Evolutionary conservation across 768 basidiomycete genomes (phyloP), one percentile per base, ranked within the genome.

Genomic region (Panellus pusillus): DNA sequence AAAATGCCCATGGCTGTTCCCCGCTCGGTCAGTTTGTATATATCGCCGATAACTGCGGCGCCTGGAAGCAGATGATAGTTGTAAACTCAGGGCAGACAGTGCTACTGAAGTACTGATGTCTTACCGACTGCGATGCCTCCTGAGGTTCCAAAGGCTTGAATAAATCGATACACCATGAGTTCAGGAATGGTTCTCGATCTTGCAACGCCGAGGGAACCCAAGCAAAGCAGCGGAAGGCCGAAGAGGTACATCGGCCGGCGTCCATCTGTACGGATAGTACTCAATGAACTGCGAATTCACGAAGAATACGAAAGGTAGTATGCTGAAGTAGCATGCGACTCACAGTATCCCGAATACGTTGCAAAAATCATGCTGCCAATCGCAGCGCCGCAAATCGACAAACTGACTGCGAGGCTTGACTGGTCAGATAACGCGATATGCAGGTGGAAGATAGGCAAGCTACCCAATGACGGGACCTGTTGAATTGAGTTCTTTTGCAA

Each of bases 81-180:
- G 6, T 15, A 44, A 24, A 24, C 24, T 24, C 24, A 24, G 6
- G 24, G 6, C 24, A 24, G 24, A 24, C 24, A 24, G 24, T 35
- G 6, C 31, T 13, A 6, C 7, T 13, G 31, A 32, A 32, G 13
- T 13, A 2, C 11, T 14, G 32, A 14, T 14, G 8, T 9, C 47
- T 28, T 3, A 56, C 58, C 59, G 18, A 61, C 59, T 19, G 52
- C 44, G 5, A 60, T 36, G 13, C 67, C 75, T 19, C 74, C 74
- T 35, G 77, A 73, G 14, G 78, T 70, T 35, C 82, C 83, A 47
- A 81, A 72, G 0, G 79, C 82, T 58, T 84, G 82, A 2, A 83
- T 61, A n/a, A 79, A 72, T 8, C 83, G 74, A 62, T 77, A 79
- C 5, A 74, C 68, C 50, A 85, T 72, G 9, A 86, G 63, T n/a